Conservation (phyloP, 2,329 filamentous ascomycete genomes). For the Stemphylium lycopersici region DNA sequence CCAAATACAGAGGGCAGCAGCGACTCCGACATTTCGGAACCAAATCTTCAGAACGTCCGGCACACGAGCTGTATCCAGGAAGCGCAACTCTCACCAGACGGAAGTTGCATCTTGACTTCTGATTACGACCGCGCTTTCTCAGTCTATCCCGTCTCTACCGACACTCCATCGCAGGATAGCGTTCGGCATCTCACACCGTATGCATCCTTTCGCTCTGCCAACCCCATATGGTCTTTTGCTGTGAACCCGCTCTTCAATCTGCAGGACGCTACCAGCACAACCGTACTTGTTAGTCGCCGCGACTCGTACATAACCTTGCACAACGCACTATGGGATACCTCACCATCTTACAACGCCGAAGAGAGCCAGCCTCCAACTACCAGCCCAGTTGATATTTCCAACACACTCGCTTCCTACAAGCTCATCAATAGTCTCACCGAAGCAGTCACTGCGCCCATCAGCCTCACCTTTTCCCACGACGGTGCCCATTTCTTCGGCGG, state of each 20-base stretch:
- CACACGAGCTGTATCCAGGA: slow-evolving; percentile 38
- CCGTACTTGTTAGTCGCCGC: slow-evolving; percentile 59
- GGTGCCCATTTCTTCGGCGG: slow-evolving; percentile 64
- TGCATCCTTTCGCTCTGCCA: slow-evolving; percentile 52
- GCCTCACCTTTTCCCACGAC: slow-evolving; percentile 58
- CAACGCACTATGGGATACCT: slow-evolving; percentile 58
- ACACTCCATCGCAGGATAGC: slow-evolving; percentile 10
- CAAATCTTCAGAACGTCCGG: neutral
- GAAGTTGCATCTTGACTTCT: slow-evolving; percentile 62
- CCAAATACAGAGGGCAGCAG: slow-evolving; percentile 1
- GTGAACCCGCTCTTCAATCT: slow-evolving; percentile 62
- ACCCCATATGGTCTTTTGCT: slow-evolving; percentile 61
- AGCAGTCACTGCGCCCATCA: slow-evolving; percentile 60
- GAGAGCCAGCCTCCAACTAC: neutral
- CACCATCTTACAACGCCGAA: slow-evolving; percentile 17
- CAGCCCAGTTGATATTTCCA: slow-evolving; percentile 32
- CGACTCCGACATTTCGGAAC: neutral
- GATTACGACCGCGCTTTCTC: slow-evolving; percentile 61
- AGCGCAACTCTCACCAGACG: slow-evolving; percentile 55
- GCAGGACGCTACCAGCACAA: slow-evolving; percentile 55
- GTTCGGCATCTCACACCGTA: slow-evolving; percentile 51
- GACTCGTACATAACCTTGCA: slow-evolving; percentile 63
- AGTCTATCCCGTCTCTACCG: slow-evolving; percentile 48
- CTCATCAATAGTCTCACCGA: slow-evolving; percentile 63
- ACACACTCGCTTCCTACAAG: slow-evolving; percentile 58